These are phyloP conservation scores for Escallonia rubra DNA, from an alignment of 129 eudicot species.

Conservation along the genomic window DNA sequence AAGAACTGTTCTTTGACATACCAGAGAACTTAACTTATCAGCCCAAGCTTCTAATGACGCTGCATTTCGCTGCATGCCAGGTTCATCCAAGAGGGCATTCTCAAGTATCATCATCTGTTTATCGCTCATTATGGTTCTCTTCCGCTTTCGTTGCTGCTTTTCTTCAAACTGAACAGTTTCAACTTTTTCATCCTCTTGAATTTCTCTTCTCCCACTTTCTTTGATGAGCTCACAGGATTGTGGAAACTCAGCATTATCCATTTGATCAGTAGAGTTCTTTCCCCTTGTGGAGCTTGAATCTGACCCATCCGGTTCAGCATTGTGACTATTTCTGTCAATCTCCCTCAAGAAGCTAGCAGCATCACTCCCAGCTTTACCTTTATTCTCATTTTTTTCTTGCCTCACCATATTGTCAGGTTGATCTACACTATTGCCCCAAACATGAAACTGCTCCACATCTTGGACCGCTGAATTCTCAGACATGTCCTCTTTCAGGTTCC, in stretches of 20 bases:
- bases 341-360: constrained; percentile 25
- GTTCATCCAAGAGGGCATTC: constrained; percentile 70
- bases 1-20: constrained; percentile 28
- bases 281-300: constrained; percentile 57
- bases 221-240: constrained; percentile 18
- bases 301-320: constrained; percentile 54
- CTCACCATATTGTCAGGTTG: constrained; percentile 20
- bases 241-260: constrained; percentile 18
- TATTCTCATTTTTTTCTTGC: constrained; percentile 24
- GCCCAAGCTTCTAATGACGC: constrained; percentile 57
- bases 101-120: constrained; percentile 60
- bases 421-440: constrained; percentile 21
- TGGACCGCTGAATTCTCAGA: constrained; percentile 29
- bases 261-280: constrained; percentile 24
- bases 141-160: constrained; percentile 73
- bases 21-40: constrained; percentile 67
- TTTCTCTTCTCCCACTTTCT: constrained; percentile 20
- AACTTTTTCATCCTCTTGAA: constrained; percentile 37
- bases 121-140: constrained; percentile 84
- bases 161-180: constrained; percentile 52
- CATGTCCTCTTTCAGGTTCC: constrained; percentile 35
- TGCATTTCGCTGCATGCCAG: constrained; percentile 80
- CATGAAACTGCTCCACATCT: constrained; percentile 30
- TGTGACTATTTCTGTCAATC: constrained; percentile 34
- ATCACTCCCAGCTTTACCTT: constrained; percentile 16